phyloP scores from a whole-genome alignment of 2,329 filamentous ascomycete genomes.

The Sclerotinia borealis region DNA sequence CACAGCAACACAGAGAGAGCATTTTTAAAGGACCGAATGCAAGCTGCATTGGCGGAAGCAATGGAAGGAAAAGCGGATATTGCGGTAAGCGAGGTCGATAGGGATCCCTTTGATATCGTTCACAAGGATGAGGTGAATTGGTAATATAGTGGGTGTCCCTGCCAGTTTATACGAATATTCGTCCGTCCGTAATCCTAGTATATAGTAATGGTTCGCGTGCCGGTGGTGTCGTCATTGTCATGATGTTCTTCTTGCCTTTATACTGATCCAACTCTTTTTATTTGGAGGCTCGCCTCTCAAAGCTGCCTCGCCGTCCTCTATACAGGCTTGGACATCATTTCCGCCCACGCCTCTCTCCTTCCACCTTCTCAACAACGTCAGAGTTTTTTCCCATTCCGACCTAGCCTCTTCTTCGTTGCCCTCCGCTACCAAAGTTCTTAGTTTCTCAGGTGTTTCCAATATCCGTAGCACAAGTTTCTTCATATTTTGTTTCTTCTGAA shows the following conservation, averaged over 20 bases:
- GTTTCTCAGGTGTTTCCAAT: slow-evolving; percentile 33
- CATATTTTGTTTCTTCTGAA: slow-evolving; percentile 14
- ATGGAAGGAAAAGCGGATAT: slow-evolving; percentile 57
- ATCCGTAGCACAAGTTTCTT: slow-evolving; percentile 24
- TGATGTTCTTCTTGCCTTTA: slow-evolving; percentile 17
- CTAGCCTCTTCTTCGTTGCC: slow-evolving; percentile 59
- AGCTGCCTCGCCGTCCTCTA: slow-evolving; percentile 33
- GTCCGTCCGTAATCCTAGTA: background rate
- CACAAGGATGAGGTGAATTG: slow-evolving; percentile 4
- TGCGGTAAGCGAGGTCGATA: slow-evolving; percentile 70
- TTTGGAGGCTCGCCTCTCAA: slow-evolving; percentile 26
- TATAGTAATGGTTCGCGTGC: background rate
- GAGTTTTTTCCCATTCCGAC: slow-evolving; percentile 33
- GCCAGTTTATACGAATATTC: background rate
- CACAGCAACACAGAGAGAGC: slow-evolving; percentile 90
- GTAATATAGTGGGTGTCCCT: slow-evolving; percentile 9
- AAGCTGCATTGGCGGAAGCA: slow-evolving; percentile 52
- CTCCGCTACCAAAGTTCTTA: slow-evolving; percentile 52
- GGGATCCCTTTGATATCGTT: slow-evolving; percentile 82
- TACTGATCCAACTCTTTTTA: slow-evolving; percentile 23
- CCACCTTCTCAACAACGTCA: slow-evolving; percentile 28
- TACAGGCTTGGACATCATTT: slow-evolving; percentile 29
- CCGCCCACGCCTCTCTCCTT: slow-evolving; percentile 32
- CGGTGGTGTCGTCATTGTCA: slow-evolving; percentile 5
- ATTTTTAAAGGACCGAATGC: slow-evolving; percentile 69